Percentiles rank a stretch among this genome's conserved stretches.
Conservation (phyloP, 192 early-diverging fungal species). For the Coemansia sp. region DNA sequence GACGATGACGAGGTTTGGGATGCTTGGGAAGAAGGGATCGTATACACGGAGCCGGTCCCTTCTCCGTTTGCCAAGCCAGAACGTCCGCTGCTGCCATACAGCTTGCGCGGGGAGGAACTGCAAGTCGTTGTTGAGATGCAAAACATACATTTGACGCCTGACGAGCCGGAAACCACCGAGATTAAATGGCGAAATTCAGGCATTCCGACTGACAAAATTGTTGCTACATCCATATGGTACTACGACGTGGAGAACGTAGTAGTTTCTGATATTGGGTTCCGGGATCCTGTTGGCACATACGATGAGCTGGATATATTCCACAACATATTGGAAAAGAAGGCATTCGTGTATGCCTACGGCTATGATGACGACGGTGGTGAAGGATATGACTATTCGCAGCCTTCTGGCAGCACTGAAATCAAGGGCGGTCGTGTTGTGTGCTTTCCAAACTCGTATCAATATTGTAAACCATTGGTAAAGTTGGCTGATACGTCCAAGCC, state of each 20-base stretch:
- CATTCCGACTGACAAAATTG: conserved; percentile 65
- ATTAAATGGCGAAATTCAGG: conserved; percentile 68
- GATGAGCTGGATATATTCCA: conserved; percentile 2
- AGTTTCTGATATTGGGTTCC: conserved; percentile 42
- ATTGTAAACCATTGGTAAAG: conserved; percentile 58
- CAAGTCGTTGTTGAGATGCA: conserved; percentile 72
- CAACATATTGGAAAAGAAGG: background rate
- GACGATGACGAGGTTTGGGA: background rate
- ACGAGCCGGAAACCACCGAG: conserved; percentile 55
- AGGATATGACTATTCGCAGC: conserved; percentile 25
- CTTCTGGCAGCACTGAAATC: conserved; percentile 43
- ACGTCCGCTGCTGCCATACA: conserved; percentile 16
- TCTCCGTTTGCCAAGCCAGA: conserved; percentile 8
- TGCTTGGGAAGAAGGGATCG: background rate
- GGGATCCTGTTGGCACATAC: background rate
- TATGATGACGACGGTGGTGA: conserved; percentile 32
- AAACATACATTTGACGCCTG: conserved; percentile 64
- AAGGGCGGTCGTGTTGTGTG: conserved; percentile 58
- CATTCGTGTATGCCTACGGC: conserved; percentile 1
- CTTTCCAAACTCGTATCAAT: conserved; percentile 71
- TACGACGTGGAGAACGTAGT: conserved; percentile 67
- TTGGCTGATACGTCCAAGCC: conserved; percentile 58
- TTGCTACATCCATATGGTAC: conserved; percentile 69
- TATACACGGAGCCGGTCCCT: conserved; percentile 29
- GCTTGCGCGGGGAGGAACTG: conserved; percentile 29